A percentile compares a stretch with the other conserved stretches of the same genome.
phyloP scores from a whole-genome alignment of 495 filamentous ascomycete genomes.

The Ramalina intermedia region DNA sequence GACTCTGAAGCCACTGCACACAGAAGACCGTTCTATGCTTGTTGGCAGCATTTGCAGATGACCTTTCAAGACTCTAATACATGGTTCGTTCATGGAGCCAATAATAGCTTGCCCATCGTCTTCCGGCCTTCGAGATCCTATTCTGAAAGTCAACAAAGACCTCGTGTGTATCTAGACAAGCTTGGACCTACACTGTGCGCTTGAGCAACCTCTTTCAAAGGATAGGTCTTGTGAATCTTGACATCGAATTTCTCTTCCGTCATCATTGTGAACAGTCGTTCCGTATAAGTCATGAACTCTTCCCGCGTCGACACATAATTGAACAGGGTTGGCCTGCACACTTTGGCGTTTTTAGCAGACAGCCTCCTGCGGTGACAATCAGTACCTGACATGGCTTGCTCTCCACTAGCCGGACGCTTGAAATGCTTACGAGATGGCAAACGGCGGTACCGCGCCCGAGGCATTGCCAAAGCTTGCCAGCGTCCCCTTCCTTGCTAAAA shows the following conservation, averaged over 20 bases:
- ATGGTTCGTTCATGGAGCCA: slow-evolving; percentile 21
- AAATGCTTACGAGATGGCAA: slow-evolving; percentile 45
- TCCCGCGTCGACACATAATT: slow-evolving; percentile 62
- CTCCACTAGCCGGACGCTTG: not conserved
- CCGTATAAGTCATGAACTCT: slow-evolving; percentile 57
- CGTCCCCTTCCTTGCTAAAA: slow-evolving; percentile 67
- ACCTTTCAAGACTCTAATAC: not conserved
- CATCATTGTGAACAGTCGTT: slow-evolving; percentile 63
- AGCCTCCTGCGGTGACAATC: slow-evolving; percentile 27
- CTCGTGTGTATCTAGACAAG: not conserved
- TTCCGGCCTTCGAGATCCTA: slow-evolving; percentile 69
- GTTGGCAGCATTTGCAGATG: not conserved
- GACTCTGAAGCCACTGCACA: not conserved
- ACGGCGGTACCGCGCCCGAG: slow-evolving; percentile 63
- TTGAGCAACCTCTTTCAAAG: slow-evolving; percentile 56
- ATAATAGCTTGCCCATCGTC: slow-evolving; percentile 54
- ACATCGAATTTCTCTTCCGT: slow-evolving; percentile 52
- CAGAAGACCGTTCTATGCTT: not conserved
- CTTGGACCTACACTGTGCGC: slow-evolving; percentile 45
- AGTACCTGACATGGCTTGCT: not conserved
- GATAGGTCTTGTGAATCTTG: slow-evolving; percentile 67
- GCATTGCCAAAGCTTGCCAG: slow-evolving; percentile 83
- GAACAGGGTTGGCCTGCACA: slow-evolving; percentile 61
- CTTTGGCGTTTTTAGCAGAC: slow-evolving; percentile 64
- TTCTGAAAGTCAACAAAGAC: not conserved